Base-by-base conservation (phyloP, 352 stramenopile genomes). In the Phytophthora parvispora region DNA sequence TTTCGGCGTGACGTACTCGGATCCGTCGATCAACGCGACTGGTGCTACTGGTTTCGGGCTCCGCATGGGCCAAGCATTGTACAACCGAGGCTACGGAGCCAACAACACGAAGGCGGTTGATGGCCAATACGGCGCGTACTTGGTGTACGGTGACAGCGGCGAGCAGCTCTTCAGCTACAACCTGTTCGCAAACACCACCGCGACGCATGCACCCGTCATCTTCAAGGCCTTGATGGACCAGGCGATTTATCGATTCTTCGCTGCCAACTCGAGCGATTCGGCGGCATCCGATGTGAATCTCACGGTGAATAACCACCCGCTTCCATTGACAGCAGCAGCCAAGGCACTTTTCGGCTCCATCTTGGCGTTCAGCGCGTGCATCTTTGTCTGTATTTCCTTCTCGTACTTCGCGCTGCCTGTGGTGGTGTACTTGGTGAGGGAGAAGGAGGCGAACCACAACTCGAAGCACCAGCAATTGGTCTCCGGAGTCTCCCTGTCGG, bases 381-480 rank as follows among this genome's bases (percentile, higher is more conserved):
- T 92, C 22, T 83, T 97, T 31, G 91, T 98, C 36, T 74, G 96
- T 22, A 79, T 98, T n/a, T 91, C 90, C 6, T 91, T 98, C 29
- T 84, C 89, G 4, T 98, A 97, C 60, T 85, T 98, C 16, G 90
- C 94, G 1, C 91, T 89, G 4, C 86, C 81, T 2, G 94, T 97
- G 58, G 97, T 94, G 16, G 93, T 94, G 27, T 98, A 98, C 68
- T 76, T 99, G 12, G 97, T 99, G 20, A 84, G 93, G 42, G 96
- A 99, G 53, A 77, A 71, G 47, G 85, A 94, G 83, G 85, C n/a
- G 20, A 22, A 94, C 97, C 75, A 84, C 69, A 99, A 98, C 69
- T 94, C 96, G 1, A 99, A 99, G 73, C 97, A 99, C 79, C 89
- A 98, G 65, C 93, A 98, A 74, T 87, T 83, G 56, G 96, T 99